Evolutionary conservation across 768 basidiomycete genomes (phyloP), one percentile per base, ranked within the genome.

Genomic region (Auricularia heimuer): DNA sequence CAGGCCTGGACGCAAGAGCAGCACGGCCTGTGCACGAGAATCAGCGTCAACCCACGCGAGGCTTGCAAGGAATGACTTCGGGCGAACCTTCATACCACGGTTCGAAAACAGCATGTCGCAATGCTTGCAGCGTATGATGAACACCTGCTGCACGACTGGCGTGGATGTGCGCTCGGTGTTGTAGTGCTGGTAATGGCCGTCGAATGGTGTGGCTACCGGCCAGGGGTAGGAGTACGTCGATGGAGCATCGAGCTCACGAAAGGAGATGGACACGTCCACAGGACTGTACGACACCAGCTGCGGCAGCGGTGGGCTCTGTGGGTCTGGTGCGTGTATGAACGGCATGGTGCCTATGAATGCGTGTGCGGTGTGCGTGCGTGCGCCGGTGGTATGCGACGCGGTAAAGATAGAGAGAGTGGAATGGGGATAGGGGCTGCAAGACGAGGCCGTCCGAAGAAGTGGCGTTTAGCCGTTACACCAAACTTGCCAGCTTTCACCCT

Each of bases 101-200:
- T 93, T 92, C 16, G 90, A 89, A 61, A 93, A 75, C 71, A 92
- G 92, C 21, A 80, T 82, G 36, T 79, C 79, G 72, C 92, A 93
- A 6, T 83, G 79, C 68, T 80, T 84, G 75, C 92, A 94, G 72
- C 89, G 86, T 63, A 94, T 76, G 37, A 89, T 84, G 85, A 89
- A 92, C 63, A 93, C 90, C 16, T 14, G 29, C 16, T 60, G 56
- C 29, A 35, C 24, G 11, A 35, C 29, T 6, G 56, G 56, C 4
- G 29, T 33, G 24, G 21, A 34, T 4, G 24, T 35, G 56, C 56
- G 24, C 14, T 60, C 24, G 56, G 24, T 60, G 56, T 24, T 24
- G 29, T 21, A 51, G 18, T 51, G 47, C 16, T 21, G 47, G 47
- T 51, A 18, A 21, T 51, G 47, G 11, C 18, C 39, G 39, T 42